Base-by-base conservation (phyloP, 805 yeast species). In the Debaryomyces maramus region DNA sequence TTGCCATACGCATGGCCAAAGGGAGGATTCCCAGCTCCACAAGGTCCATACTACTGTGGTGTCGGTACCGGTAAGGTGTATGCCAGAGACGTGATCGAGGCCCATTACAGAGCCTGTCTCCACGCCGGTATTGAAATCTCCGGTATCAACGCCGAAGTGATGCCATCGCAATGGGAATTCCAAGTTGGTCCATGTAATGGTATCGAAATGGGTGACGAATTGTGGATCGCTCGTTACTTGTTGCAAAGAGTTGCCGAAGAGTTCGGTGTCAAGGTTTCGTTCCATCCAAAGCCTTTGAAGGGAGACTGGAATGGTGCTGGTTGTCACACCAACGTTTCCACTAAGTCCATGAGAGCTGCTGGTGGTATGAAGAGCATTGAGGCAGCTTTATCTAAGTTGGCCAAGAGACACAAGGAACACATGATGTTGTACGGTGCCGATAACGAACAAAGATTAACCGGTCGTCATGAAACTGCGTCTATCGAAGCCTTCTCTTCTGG, bases 241-340 rank as follows among this genome's bases (percentile, higher is more conserved):
- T 76, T 93, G 63, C 82, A 81, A 73, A 85, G 97, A 73, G 93
- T 89, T 39, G 97, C 98, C 52, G 99, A 93, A 78, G 99, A 93
- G 71, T 93, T 93, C 61, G 98, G 96, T 66, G 95, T 93, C 66
- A 90, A 89, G 85, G 91, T 93, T 56, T 88, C 97, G 34, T 84
- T 90, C 85, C 99, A 93, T 82, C 99, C 99, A 72, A 93, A 93
- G 81, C 98, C 99, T 56, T 80, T 93, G 69, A 80, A 84, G 77
- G 98, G 98, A 58, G 98, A 91, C 75, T 93, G 98, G 98, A 93
- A 93, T 70, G 99, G 99, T 77, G 98, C 99, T 68, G 99, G 99
- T 61, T 91, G 98, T 79, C 99, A 93, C 75, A 93, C 99, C 67
- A 93, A 93, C 70, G 98, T 93, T 46, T 89, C 97, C 35, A 93